Conservation (phyloP, 306 rosid genomes). For the Abrus pulchellus region DNA sequence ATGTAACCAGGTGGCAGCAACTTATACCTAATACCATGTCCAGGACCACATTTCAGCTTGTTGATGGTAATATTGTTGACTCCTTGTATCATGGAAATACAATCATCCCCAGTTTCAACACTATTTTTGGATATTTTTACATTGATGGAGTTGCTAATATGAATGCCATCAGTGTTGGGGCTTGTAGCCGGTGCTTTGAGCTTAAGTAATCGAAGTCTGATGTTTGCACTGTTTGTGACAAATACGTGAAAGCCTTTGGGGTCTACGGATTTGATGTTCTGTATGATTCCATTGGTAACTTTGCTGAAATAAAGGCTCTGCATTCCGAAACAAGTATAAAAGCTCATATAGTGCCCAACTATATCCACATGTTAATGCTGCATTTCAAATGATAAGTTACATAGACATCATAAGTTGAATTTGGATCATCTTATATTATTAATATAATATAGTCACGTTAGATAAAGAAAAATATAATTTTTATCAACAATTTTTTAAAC, state of each 20-base stretch:
- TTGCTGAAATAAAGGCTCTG: conserved; percentile 50
- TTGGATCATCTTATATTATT: not conserved
- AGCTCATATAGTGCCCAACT: not conserved
- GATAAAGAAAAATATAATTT: too few species aligned
- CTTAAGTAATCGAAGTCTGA: conserved; percentile 47
- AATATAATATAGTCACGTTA: too few species aligned
- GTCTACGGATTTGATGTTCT: conserved; percentile 47
- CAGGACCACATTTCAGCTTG: conserved; percentile 51
- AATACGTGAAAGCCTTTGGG: conserved; percentile 61
- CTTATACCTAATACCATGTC: conserved; percentile 61
- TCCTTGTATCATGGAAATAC: conserved; percentile 57
- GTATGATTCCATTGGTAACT: conserved; percentile 47
- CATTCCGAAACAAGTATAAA: conserved; percentile 28
- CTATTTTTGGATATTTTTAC: conserved; percentile 35
- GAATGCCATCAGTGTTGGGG: conserved; percentile 64
- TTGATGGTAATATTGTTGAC: conserved; percentile 34
- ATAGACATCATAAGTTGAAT: not conserved
- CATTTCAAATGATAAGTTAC: not conserved
- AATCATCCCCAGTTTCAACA: conserved; percentile 59
- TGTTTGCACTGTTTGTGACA: conserved; percentile 49
- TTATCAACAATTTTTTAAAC: too few species aligned
- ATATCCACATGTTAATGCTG: not conserved
- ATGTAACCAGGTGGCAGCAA: not conserved
- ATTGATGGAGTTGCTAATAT: conserved; percentile 46
- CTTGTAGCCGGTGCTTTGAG: conserved; percentile 45